Percentiles rank a stretch among this genome's conserved stretches.
Conservation (phyloP, 768 basidiomycete genomes). For the Phanerochaete sordida region DNA sequence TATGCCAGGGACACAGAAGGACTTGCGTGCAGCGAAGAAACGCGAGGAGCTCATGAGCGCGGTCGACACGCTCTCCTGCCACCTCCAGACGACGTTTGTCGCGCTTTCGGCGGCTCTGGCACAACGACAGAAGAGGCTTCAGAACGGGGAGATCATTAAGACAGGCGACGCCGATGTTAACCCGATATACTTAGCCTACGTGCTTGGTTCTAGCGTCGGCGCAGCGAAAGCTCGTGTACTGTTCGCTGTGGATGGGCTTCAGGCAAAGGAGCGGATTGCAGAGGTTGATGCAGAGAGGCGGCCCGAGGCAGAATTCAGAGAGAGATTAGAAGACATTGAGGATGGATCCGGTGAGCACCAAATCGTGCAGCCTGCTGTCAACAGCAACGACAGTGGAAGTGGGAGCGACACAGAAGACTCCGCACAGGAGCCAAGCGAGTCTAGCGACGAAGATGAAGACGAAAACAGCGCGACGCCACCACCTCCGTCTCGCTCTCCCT, state of each 20-base stretch:
- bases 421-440: neutral
- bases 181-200: conserved; percentile 53
- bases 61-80: conserved; percentile 69
- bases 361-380: neutral
- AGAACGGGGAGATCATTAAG: neutral
- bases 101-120: conserved; percentile 69
- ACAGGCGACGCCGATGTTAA: neutral
- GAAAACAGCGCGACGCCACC: conserved; percentile 18
- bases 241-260: conserved; percentile 61
- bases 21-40: conserved; percentile 50
- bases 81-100: conserved; percentile 71
- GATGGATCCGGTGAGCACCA: neutral
- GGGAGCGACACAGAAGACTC: neutral
- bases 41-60: conserved; percentile 59
- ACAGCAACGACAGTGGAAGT: neutral
- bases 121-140: neutral
- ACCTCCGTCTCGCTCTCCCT: conserved; percentile 25
- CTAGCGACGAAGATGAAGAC: conserved; percentile 10
- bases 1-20: conserved; percentile 48
- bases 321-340: neutral
- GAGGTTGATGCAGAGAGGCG: conserved; percentile 6
- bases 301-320: neutral
- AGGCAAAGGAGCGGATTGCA: conserved; percentile 36
- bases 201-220: conserved; percentile 63
- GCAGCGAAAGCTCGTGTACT: conserved; percentile 60